phyloP scores from a whole-genome alignment of 2,329 filamentous ascomycete species.

The Juglanconis sp. region DNA sequence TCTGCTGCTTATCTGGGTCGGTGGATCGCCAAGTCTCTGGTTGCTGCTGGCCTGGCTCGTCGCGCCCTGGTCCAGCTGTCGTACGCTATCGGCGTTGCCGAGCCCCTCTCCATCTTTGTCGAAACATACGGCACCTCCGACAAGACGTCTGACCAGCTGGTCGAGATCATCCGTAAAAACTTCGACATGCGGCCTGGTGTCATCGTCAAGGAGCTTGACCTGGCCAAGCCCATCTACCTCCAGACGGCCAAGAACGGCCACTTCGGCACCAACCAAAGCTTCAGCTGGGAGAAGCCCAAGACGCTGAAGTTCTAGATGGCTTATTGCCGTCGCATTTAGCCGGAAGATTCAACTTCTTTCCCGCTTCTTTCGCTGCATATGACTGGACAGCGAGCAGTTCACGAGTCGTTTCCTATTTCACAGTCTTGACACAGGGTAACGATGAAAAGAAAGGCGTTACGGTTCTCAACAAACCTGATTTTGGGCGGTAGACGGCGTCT shows the following conservation, averaged over 20 bases:
- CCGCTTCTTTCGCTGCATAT: neutral
- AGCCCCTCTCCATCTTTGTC: constrained; percentile 96
- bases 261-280: constrained; percentile 94
- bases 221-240: constrained; percentile 95
- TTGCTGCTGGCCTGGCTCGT: constrained; percentile 82
- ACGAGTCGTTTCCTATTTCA: constrained; percentile 1
- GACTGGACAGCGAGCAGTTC: neutral
- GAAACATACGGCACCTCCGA: constrained; percentile 94
- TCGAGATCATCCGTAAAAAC: constrained; percentile 91
- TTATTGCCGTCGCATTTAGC: neutral
- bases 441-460: constrained; percentile 29
- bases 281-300: constrained; percentile 99
- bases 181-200: constrained; percentile 98
- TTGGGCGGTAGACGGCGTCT: constrained; percentile 30
- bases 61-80: constrained; percentile 96
- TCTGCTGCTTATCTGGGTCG: constrained; percentile 95
- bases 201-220: constrained; percentile 94
- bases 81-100: constrained; percentile 97
- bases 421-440: constrained; percentile 13
- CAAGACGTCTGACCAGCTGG: constrained; percentile 87
- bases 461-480: constrained; percentile 35
- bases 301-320: constrained; percentile 75
- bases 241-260: constrained; percentile 99
- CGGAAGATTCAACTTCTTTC: constrained; percentile 31
- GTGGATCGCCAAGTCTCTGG: constrained; percentile 99